These are phyloP conservation scores for Parafenestella ontariensis DNA, from an alignment of 2,329 filamentous ascomycete species.

Conservation along the genomic window DNA sequence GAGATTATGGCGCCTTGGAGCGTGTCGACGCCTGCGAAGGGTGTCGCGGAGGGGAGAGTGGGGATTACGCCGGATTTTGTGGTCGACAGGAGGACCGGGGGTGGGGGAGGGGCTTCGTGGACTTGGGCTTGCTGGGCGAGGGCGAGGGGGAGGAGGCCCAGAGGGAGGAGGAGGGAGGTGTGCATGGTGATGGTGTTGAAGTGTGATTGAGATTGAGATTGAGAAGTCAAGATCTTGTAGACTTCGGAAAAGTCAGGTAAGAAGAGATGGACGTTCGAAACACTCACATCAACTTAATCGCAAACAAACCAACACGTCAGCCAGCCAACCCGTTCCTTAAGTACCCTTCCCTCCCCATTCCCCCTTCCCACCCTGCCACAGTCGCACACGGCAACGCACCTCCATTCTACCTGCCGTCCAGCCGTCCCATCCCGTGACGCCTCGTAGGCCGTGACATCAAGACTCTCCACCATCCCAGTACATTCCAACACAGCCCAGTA, in stretches of 20 bases:
- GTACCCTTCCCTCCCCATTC: no score
- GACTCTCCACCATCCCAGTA: no score
- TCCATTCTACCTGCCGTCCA: no score
- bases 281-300: no score
- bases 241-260: background rate
- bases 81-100: slow-evolving; percentile 19
- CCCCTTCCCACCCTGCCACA: no score
- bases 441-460: no score
- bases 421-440: no score
- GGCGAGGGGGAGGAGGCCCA: slow-evolving; percentile 17
- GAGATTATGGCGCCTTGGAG: slow-evolving; percentile 37
- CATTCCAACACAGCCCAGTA: no score
- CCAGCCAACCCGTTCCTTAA: no score
- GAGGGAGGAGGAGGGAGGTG: slow-evolving; percentile 9
- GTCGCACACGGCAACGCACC: no score
- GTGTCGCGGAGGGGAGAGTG: slow-evolving; percentile 19
- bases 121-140: slow-evolving; percentile 24
- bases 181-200: background rate
- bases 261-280: background rate
- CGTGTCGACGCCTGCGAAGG: slow-evolving; percentile 30
- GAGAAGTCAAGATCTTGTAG: no score
- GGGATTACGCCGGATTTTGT: slow-evolving; percentile 34
- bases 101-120: slow-evolving; percentile 23
- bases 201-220: background rate
- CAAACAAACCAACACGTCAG: no score